A percentile compares a stretch with the other conserved stretches of the same genome.
phyloP scores from a whole-genome alignment of 2,329 filamentous ascomycete species.

The Intubia oerlemansii region DNA sequence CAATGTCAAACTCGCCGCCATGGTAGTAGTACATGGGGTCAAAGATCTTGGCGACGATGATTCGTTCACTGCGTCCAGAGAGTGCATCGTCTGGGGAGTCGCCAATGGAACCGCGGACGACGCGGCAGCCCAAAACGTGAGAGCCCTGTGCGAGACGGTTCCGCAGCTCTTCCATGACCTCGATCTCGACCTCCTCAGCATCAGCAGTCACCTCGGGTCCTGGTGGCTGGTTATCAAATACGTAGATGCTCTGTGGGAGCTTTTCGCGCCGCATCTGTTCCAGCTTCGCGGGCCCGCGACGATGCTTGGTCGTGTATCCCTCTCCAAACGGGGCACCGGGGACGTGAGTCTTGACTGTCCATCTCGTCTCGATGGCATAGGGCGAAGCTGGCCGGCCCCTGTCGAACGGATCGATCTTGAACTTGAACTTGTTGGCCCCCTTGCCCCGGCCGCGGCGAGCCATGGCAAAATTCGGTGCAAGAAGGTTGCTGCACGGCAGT shows the following conservation, averaged over 20 bases:
- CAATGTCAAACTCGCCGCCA: conserved; percentile 5
- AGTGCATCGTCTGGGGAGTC: background rate
- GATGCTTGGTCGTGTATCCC: conserved; percentile 5
- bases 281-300: conserved; percentile 3
- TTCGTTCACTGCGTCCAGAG: background rate
- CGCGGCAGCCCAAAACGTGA: conserved; percentile 5
- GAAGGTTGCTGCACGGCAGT: too few species aligned
- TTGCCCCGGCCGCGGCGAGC: background rate
- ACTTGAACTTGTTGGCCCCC: conserved; percentile 2
- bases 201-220: conserved; percentile 3
- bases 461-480: too few species aligned
- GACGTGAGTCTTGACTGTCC: conserved; percentile 3
- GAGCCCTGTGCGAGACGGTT: conserved; percentile 1
- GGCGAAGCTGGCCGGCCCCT: conserved; percentile 3
- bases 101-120: background rate
- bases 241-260: conserved; percentile 7
- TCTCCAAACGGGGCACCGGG: conserved; percentile 5
- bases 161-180: conserved; percentile 4
- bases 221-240: conserved; percentile 4
- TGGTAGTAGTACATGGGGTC: conserved; percentile 8
- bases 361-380: conserved; percentile 1
- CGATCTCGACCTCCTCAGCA: background rate
- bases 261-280: conserved; percentile 5
- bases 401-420: conserved; percentile 2
- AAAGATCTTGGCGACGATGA: conserved; percentile 7